Evolutionary conservation across 2,329 filamentous ascomycete genomes (phyloP), one percentile per base, ranked within the genome.

Genomic region (Pezicula carpinea): DNA sequence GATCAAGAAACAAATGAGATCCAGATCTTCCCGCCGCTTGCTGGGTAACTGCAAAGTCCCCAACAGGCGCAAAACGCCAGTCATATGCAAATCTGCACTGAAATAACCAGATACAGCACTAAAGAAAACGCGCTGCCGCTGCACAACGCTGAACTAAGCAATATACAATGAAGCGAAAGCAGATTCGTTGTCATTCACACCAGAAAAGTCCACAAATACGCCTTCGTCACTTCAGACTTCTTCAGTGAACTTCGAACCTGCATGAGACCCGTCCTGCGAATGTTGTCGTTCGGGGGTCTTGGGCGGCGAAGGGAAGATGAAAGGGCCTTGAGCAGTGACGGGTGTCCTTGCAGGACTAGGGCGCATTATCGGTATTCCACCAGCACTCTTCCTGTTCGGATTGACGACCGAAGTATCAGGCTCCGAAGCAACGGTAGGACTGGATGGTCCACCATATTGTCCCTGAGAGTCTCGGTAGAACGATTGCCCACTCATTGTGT

Each of bases 301-400:
- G 17, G 53, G 39, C 22, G 55, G 52, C 7, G 48, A 44, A 10
- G 54, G 52, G 33, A 67, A 65, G 21, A 65, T 57, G 46, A 77
- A 77, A 0, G 76, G 75, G 19, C 70, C 73, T 42, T 75, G 69
- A 49, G 79, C 75, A 48, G 77, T 76, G 14, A 85, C 68, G 1
- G 83, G 78, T 3, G 79, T 82, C 45, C 81, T 75, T 15, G 77
- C 80, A 14, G 83, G 83, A n/a, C 83, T 79, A n/a, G 79, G 75
- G 51, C 81, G 73, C 60, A 82, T 75, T 26, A 82, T 69, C n/a
- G 77, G 74, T 4, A 82, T 67, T 8, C 80, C 79, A 58, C 79
- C 82, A 45, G 78, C 73, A 23, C 58, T 52, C 33, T 52, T 17
- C 19, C 38, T 19, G 22, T 23, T 23, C 14, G 38, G 38, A 29